These are phyloP conservation scores for Phytophthora litchii DNA, from an alignment of 352 stramenopile genomes.

Conservation along the genomic window DNA sequence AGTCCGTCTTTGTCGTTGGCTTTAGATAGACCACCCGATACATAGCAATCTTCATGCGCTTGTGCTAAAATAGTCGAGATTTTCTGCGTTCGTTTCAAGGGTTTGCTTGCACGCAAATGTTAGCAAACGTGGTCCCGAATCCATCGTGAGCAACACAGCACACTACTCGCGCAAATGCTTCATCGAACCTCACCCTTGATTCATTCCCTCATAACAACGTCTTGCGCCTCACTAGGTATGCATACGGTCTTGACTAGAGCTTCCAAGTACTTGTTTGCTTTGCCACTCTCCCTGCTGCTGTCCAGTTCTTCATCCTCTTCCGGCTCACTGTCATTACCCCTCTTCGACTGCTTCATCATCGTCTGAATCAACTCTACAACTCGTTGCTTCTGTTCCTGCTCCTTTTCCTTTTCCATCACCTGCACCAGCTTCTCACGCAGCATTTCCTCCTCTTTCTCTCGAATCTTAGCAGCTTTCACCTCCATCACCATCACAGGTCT, in stretches of 20 bases:
- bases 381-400: slow-evolving; percentile 32
- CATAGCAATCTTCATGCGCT: slow-evolving; percentile 2
- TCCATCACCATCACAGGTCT: slow-evolving; percentile 32
- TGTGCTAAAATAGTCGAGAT: slow-evolving; percentile 31
- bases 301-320: slow-evolving; percentile 24
- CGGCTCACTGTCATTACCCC: slow-evolving; percentile 15
- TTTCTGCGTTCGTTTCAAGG: slow-evolving; percentile 37
- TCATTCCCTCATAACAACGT: slow-evolving; percentile 31
- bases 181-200: slow-evolving; percentile 14
- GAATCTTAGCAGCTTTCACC: slow-evolving; percentile 35
- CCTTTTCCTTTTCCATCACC: slow-evolving; percentile 46
- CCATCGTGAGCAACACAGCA: background rate
- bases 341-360: slow-evolving; percentile 11
- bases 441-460: slow-evolving; percentile 47
- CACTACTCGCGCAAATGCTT: background rate
- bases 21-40: slow-evolving; percentile 37
- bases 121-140: background rate
- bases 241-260: slow-evolving; percentile 30
- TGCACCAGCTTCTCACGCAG: slow-evolving; percentile 40
- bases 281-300: background rate
- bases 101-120: background rate
- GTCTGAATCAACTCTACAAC: slow-evolving; percentile 32
- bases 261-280: slow-evolving; percentile 25
- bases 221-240: slow-evolving; percentile 22
- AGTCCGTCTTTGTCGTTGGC: slow-evolving; percentile 31